phyloP scores from a whole-genome alignment of 2,329 filamentous ascomycete species.

The Talaromyces sp. region DNA sequence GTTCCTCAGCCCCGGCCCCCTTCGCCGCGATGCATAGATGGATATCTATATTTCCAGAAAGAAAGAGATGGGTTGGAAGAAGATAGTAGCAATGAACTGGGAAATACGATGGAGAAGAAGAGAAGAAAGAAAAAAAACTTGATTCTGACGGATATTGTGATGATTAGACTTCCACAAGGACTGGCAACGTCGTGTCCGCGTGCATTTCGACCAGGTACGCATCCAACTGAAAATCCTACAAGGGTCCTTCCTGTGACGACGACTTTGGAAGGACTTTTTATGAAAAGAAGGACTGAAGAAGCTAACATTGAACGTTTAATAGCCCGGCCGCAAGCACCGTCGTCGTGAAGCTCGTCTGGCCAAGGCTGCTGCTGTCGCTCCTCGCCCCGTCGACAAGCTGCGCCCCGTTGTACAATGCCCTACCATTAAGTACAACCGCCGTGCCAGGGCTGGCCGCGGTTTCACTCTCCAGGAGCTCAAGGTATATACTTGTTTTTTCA shows the following conservation, averaged over 20 bases:
- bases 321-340: conserved; percentile 95
- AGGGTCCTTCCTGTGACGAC: neutral
- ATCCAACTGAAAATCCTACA: conserved; percentile 17
- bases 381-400: conserved; percentile 94
- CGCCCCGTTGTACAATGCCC: conserved; percentile 96
- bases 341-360: conserved; percentile 85
- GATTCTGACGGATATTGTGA: conserved; percentile 20
- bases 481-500: conserved; percentile 54
- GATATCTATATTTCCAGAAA: neutral
- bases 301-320: conserved; percentile 18
- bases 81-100: neutral
- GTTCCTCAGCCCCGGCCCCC: conserved; percentile 28
- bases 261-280: conserved; percentile 22
- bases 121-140: conserved; percentile 15
- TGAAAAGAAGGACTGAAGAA: neutral
- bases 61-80: neutral
- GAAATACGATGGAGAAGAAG: conserved; percentile 13
- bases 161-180: conserved; percentile 94
- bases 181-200: conserved; percentile 98
- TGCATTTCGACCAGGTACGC: conserved; percentile 99
- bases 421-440: conserved; percentile 98
- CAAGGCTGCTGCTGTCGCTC: conserved; percentile 93
- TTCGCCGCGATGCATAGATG: neutral
- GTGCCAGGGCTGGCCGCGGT: conserved; percentile 90
- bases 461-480: conserved; percentile 98